These are phyloP conservation scores for Sugiyamaella marilandica DNA, from an alignment of 805 yeast species.

Conservation along the genomic window DNA sequence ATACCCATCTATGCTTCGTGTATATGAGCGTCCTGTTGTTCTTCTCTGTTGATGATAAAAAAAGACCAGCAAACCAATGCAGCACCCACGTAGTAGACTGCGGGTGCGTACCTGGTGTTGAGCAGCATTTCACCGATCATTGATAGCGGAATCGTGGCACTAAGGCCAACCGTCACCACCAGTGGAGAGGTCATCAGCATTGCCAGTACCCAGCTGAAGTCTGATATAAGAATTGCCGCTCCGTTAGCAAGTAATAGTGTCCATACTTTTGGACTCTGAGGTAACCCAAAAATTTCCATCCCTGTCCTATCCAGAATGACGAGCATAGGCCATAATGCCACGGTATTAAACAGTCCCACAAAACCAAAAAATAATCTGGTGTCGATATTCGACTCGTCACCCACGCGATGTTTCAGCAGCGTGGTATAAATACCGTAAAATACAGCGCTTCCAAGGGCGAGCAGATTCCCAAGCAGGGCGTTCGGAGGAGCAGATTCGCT, in stretches of 20 bases:
- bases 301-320: constrained; percentile 58
- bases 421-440: constrained; percentile 90
- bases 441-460: constrained; percentile 83
- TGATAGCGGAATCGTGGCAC: constrained; percentile 90
- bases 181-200: constrained; percentile 90
- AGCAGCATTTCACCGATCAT: constrained; percentile 84
- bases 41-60: constrained; percentile 74
- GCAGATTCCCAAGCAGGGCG: constrained; percentile 55
- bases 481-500: constrained; percentile 25
- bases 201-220: constrained; percentile 94
- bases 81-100: constrained; percentile 75
- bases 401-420: constrained; percentile 65
- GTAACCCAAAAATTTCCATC: constrained; percentile 68
- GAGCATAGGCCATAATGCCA: constrained; percentile 79
- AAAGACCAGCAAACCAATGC: constrained; percentile 74
- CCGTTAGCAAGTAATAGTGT: constrained; percentile 60
- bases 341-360: constrained; percentile 78
- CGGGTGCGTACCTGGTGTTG: constrained; percentile 57
- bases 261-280: constrained; percentile 50
- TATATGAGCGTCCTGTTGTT: constrained; percentile 48
- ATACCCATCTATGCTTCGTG: constrained; percentile 4
- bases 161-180: constrained; percentile 91
- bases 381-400: constrained; percentile 69
- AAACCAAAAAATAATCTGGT: constrained; percentile 90
- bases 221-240: constrained; percentile 75